Evolutionary conservation across 768 basidiomycete genomes (phyloP), one percentile per base, ranked within the genome.

Genomic region (Pholiota microspora): DNA sequence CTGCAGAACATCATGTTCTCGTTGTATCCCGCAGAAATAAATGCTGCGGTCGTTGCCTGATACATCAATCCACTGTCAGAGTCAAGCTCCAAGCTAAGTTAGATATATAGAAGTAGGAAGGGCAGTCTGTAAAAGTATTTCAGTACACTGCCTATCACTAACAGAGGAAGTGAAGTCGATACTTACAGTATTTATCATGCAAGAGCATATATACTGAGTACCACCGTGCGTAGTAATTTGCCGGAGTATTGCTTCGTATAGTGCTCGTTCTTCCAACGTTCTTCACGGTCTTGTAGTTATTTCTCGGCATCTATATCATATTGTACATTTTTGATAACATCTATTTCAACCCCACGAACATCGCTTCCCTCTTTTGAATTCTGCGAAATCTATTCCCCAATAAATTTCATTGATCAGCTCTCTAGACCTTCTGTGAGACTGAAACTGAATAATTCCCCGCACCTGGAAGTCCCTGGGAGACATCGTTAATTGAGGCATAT

Each of bases 311-410:
- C 40, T 9, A 29, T 21, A 44, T 51, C 51, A 31, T 51, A 51
- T 24, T 51, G 51, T 23, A 51, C 40, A 42, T 28, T 40, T 44
- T 51, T 51, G 29, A 44, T 28, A 13, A 51, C 40, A 31, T 51
- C 40, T 28, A 51, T 40, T 21, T 51, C 40, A 9, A 51, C 40
- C 28, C 40, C 51, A n/a, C 28, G 21, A 12, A 42, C 18, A 28
- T 28, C 38, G 13, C 9, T 23, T 21, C 25, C 18, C 8, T 23
- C 28, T 5, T 29, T 51, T 31, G 51, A 32, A 32, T 44, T 18
- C 18, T 27, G 28, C 2, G 38, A 44, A 0, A 10, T 24, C 40
- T 42, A 9, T 42, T 23, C 21, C 40, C 3, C 16, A 16, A n/a
- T 4, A 23, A 23, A 42, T 10, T 9, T 4, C 4, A 16, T 21